Base-by-base conservation (phyloP, 768 basidiomycete species). In the Tricholoma furcatifolium region DNA sequence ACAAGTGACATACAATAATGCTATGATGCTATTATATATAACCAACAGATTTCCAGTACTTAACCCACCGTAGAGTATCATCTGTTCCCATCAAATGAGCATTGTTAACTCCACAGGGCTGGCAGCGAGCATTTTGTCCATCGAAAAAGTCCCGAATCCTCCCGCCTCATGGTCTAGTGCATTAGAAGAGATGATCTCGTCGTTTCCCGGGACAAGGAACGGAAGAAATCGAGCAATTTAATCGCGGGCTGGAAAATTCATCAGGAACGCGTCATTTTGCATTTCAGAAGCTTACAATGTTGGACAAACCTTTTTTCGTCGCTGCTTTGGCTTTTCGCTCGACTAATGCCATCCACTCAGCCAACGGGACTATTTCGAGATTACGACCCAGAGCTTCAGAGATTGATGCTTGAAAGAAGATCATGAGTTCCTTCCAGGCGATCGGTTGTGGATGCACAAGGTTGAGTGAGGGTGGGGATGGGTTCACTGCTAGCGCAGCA, bases 381-480 rank as follows among this genome's bases (percentile, higher is more conserved):
- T 47, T 41, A 35, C 43, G 48, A 14, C 46, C 43, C 27, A 59
- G 32, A 5, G 34, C 43, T 23, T 44, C 42, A 9, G 38, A 42
- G 24, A 71, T 51, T 7, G 44, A 31, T 7, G 34, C 34, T 43
- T 43, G n/a, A 21, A 43, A 7, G 23, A 20, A 24, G 4, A 2
- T 24, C 12, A 71, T 60, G 27, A 68, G 50, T 7, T 44, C 31
- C 18, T 67, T 57, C 67, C 70, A 74, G n/a, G 59, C 30, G 1
- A 69, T 54, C 1, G 73, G 73, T 36, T 60, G 47, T 0, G 74
- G 72, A 47, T 74, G 72, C 3, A 70, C 66, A 12, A 74, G 42
- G 51, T 74, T 73, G 20, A 69, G 54, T 2, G 63, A 67, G 6
- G 44, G 27, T 1, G 62, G 63, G 2, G 52, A 46, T 2, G 45